These are phyloP conservation scores for Pleurotus citrinopileatus DNA, from an alignment of 768 basidiomycete species.

Conservation along the genomic window DNA sequence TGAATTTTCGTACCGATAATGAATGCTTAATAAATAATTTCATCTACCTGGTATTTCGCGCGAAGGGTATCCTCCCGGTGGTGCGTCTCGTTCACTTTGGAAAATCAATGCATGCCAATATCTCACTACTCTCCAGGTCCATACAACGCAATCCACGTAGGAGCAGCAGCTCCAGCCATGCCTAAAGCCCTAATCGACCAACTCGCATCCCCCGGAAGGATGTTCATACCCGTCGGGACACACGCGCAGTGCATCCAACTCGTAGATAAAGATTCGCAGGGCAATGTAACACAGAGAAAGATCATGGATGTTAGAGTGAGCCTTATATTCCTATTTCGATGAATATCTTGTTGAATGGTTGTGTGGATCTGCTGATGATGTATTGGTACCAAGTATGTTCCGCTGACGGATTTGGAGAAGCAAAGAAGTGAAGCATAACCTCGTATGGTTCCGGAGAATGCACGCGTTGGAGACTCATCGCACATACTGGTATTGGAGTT, in stretches of 20 bases:
- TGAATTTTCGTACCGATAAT: too few relatives aligned
- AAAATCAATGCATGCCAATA: background rate
- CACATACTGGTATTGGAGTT: too few relatives aligned
- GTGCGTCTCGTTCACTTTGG: constrained; percentile 20
- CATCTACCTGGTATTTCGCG: background rate
- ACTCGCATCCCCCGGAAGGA: constrained; percentile 69
- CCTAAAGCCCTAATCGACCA: constrained; percentile 76
- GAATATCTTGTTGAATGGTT: constrained; percentile 11
- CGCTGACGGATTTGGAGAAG: constrained; percentile 59
- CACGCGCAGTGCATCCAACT: constrained; percentile 60
- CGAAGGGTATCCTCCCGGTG: constrained; percentile 33
- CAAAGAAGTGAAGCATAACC: constrained; percentile 24
- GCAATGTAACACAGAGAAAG: constrained; percentile 57
- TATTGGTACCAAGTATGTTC: constrained; percentile 53
- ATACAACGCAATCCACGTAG: constrained; percentile 89
- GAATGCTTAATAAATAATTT: too few relatives aligned
- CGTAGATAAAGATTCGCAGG: constrained; percentile 75
- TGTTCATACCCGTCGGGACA: constrained; percentile 92
- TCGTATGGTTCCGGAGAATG: too few relatives aligned
- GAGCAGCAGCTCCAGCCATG: constrained; percentile 80
- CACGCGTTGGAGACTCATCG: too few relatives aligned
- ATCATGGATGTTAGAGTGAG: constrained; percentile 84
- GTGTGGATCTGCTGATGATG: constrained; percentile 8
- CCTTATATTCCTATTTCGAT: too few relatives aligned
- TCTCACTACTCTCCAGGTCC: constrained; percentile 39